Evolutionary conservation across 116 monocot species (phyloP), one percentile per base, ranked within the genome.

Genomic region (Phalaenopsis hybrid): DNA sequence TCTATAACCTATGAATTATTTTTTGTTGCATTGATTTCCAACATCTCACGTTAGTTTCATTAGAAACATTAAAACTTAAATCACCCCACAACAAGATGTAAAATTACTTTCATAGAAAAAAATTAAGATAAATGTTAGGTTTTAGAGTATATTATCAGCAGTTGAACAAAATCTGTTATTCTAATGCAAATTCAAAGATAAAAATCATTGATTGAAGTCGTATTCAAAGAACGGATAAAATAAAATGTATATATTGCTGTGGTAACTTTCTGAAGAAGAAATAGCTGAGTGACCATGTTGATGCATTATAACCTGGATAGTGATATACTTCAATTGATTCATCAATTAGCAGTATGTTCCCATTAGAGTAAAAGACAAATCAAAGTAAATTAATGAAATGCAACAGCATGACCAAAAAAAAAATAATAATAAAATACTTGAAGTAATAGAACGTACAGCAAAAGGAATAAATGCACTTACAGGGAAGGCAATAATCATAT

Each of bases 401-500:
- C 55, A 65, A 65, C 6, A 65, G 8, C 25, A 9, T 65, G 65
- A 21, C 65, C 6, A 65, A 65, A 65, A 65, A 9, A 59, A 0
- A 61, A n/a, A n/a, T n/a, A n/a, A n/a, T n/a, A n/a, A n/a, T n/a
- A 52, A 52, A 11, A 65, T 23, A 23, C 4, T 6, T 65, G n/a
- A 65, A 65, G 6, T 25, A 2, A 6, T 23, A 25, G 25, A 65
- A 23, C 23, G 65, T 65, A 65, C 23, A 23, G 8, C 23, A 21
- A 5, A 5, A 1, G 5, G n/a, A 61, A 65, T 23, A 41, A 72
- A 37, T 33, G 4, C 34, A 86, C 92, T 94, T 79, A 96, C 96
- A 92, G 17, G 96, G 96, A 69, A 94, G 90, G 83, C 96, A 96
- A 82, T 96, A 96, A 76, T 94, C 94, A 85, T 91, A 96, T 68